Conservation (phyloP, 192 early-diverging fungal species). For the Entomortierella chlamydospora region DNA sequence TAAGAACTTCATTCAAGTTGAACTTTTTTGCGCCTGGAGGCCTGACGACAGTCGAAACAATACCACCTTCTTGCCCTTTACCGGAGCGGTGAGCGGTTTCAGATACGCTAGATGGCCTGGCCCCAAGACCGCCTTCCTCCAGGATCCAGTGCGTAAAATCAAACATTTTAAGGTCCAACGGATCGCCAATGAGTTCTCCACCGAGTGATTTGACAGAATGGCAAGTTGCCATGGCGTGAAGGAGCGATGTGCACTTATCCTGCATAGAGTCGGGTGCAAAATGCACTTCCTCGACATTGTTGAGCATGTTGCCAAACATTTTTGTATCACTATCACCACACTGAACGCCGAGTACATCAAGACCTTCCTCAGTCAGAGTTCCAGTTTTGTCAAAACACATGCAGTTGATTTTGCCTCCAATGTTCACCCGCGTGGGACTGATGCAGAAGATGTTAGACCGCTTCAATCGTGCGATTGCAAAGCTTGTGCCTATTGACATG, state of each 20-base stretch:
- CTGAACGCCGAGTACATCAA: conserved; percentile 93
- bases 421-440: conserved; percentile 92
- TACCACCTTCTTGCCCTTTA: conserved; percentile 35
- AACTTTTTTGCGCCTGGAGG: conserved; percentile 79
- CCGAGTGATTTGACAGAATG: conserved; percentile 93
- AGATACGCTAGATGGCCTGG: conserved; percentile 16
- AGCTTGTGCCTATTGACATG: conserved; percentile 96
- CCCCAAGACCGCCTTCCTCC: conserved; percentile 81
- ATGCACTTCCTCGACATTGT: conserved; percentile 4
- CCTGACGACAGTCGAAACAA: conserved; percentile 87
- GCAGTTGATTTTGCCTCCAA: conserved; percentile 95
- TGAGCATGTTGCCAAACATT: conserved; percentile 26
- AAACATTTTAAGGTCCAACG: conserved; percentile 98
- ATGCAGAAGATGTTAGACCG: conserved; percentile 91
- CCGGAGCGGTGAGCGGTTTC: conserved; percentile 7
- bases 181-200: conserved; percentile 93
- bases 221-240: conserved; percentile 81
- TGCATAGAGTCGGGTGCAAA: conserved; percentile 21
- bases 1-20: conserved; percentile 58
- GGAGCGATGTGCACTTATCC: conserved; percentile 35
- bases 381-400: conserved; percentile 99
- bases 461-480: conserved; percentile 90
- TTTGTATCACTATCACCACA: conserved; percentile 59
- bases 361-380: conserved; percentile 94
- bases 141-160: conserved; percentile 94